A percentile compares a stretch with the other conserved stretches of the same genome.
These are phyloP conservation scores for Sparassis latifolia DNA, from an alignment of 1,284 basidiomycete species.

Conservation along the genomic window DNA sequence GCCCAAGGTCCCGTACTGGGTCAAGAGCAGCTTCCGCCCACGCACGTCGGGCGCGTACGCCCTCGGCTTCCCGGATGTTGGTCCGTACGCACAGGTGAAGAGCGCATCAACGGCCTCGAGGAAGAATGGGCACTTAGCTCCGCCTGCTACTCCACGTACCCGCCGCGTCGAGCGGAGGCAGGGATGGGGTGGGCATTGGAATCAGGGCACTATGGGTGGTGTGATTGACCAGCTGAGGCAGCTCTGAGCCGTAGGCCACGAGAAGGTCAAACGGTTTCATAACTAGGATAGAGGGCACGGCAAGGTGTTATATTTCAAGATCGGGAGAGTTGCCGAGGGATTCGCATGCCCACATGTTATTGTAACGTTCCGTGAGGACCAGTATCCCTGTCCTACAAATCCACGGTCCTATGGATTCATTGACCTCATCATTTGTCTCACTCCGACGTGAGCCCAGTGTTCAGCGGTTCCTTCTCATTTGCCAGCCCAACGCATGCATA, in stretches of 20 bases:
- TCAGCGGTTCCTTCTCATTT: too few relatives aligned
- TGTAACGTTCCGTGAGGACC: too few relatives aligned
- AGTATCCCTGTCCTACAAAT: too few relatives aligned
- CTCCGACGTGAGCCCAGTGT: too few relatives aligned
- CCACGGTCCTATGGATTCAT: too few relatives aligned
- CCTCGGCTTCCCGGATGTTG: constrained; percentile 3
- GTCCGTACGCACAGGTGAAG: constrained; percentile 2
- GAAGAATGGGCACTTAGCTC: background rate
- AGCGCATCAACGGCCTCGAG: constrained; percentile 2
- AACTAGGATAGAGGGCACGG: too few relatives aligned
- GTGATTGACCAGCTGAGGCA: constrained; percentile 19
- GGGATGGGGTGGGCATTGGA: constrained; percentile 26
- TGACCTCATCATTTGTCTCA: too few relatives aligned
- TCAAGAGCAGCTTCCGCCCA: constrained; percentile 15
- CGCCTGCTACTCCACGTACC: constrained; percentile 22
- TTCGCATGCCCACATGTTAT: too few relatives aligned
- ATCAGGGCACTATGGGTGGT: constrained; percentile 14
- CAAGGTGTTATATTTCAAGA: too few relatives aligned
- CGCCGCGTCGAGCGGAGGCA: constrained; percentile 21
- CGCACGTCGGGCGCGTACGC: constrained; percentile 1
- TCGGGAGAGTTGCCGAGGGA: too few relatives aligned
- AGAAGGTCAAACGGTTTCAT: too few relatives aligned
- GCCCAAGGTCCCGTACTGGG: constrained; percentile 24
- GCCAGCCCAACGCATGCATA: too few relatives aligned
- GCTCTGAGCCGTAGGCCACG: constrained; percentile 2